These are phyloP conservation scores for Penicillium pulvis DNA, from an alignment of 495 filamentous ascomycete species.

Conservation along the genomic window DNA sequence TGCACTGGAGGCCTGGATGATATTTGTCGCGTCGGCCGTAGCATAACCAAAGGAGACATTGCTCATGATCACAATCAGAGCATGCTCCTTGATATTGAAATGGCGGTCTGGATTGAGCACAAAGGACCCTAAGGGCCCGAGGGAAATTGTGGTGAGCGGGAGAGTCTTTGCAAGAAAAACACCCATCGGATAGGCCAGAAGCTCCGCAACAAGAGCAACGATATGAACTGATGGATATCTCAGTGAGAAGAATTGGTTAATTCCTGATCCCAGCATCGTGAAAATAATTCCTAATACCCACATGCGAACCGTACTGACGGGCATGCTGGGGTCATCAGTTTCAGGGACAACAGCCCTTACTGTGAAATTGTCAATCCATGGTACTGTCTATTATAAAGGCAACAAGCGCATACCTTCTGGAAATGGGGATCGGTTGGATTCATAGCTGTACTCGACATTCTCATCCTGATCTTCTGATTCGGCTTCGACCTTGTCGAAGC, in stretches of 20 bases:
- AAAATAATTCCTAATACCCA: slow-evolving; percentile 79
- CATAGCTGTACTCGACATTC: slow-evolving; percentile 38
- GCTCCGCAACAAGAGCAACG: slow-evolving; percentile 62
- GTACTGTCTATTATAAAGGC: background rate
- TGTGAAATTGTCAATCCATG: slow-evolving; percentile 4
- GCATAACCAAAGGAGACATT: slow-evolving; percentile 80
- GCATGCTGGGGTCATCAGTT: slow-evolving; percentile 44
- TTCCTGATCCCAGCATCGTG: slow-evolving; percentile 76
- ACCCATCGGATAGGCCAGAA: slow-evolving; percentile 64
- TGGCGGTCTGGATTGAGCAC: slow-evolving; percentile 59
- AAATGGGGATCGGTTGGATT: slow-evolving; percentile 39
- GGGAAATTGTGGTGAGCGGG: slow-evolving; percentile 47
- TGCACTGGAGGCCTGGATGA: slow-evolving; percentile 45
- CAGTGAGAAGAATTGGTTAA: slow-evolving; percentile 84
- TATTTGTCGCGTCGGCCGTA: slow-evolving; percentile 46
- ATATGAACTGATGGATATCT: slow-evolving; percentile 86
- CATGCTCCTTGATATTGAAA: slow-evolving; percentile 85
- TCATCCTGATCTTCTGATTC: slow-evolving; percentile 29
- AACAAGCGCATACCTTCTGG: slow-evolving; percentile 32
- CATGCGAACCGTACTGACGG: slow-evolving; percentile 68
- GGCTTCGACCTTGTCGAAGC: slow-evolving; percentile 32
- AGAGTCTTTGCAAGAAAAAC: slow-evolving; percentile 42
- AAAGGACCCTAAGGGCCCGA: slow-evolving; percentile 47
- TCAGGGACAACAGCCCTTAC: slow-evolving; percentile 39
- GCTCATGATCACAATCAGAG: slow-evolving; percentile 83